Evolutionary conservation across 179 eudicot species (phyloP).

Genomic region (Beta macrorhiza): DNA sequence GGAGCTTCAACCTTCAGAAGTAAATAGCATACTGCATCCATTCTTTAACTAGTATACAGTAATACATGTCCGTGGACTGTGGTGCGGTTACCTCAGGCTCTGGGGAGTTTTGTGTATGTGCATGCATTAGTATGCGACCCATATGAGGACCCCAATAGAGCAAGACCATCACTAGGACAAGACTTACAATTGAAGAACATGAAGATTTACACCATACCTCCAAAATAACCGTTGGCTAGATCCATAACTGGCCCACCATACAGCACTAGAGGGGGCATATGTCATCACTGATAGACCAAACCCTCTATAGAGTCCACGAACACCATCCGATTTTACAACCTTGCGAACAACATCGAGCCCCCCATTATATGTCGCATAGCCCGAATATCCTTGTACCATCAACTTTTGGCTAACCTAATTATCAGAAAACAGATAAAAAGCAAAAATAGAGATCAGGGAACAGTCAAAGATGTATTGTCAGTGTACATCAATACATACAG

Average conservation of each 20-base stretch:
- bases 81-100: too few species aligned
- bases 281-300: slow-evolving; percentile 93
- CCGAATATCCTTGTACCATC: slow-evolving; percentile 99
- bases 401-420: slow-evolving; percentile 85
- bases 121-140: background rate
- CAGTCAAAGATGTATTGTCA: background rate
- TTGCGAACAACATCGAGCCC: slow-evolving; percentile 92
- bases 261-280: slow-evolving; percentile 97
- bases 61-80: background rate
- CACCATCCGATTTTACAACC: slow-evolving; percentile 74
- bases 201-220: slow-evolving; percentile 49
- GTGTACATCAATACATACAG: background rate
- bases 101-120: background rate
- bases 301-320: slow-evolving; percentile 91
- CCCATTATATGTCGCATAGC: slow-evolving; percentile 80
- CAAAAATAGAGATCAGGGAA: too few species aligned
- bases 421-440: background rate
- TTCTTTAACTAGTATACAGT: background rate
- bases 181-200: slow-evolving; percentile 10
- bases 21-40: background rate
- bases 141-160: background rate
- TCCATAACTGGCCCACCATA: slow-evolving; percentile 99
- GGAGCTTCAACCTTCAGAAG: background rate
- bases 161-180: slow-evolving; percentile 4
- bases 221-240: slow-evolving; percentile 95